Percentiles rank a stretch among this genome's conserved stretches.
These are phyloP conservation scores for Tetrahymena thermophila DNA, from an alignment of 73 alveolate species.

Conservation along the genomic window DNA sequence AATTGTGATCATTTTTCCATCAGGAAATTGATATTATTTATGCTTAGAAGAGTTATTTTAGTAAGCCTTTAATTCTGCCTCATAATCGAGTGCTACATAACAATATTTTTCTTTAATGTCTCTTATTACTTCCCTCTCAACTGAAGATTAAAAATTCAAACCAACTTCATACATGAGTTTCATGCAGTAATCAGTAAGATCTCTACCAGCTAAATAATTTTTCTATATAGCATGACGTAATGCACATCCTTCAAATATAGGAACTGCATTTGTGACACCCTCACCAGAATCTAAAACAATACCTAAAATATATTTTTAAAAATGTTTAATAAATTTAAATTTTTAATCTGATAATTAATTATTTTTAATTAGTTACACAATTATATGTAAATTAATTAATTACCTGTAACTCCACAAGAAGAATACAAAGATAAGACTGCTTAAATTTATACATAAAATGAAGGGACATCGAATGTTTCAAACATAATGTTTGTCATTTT, in stretches of 20 bases:
- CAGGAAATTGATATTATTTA: slow-evolving; percentile 34
- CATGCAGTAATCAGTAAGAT: slow-evolving; percentile 70
- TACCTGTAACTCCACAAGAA: slow-evolving; percentile 85
- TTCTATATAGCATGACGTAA: slow-evolving; percentile 83
- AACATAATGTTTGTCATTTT: slow-evolving; percentile 76
- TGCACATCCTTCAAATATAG: slow-evolving; percentile 83
- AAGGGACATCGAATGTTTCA: slow-evolving; percentile 82
- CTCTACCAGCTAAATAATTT: slow-evolving; percentile 87
- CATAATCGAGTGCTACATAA: slow-evolving; percentile 21
- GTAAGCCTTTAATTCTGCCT: slow-evolving; percentile 6
- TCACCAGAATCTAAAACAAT: slow-evolving; percentile 89
- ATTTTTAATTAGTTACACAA: too few species aligned
- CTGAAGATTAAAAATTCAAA: slow-evolving; percentile 54
- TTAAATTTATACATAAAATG: slow-evolving; percentile 76
- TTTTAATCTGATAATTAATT: too few species aligned
- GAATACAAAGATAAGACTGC: slow-evolving; percentile 82
- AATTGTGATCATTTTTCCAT: slow-evolving; percentile 25
- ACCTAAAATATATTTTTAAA: slow-evolving; percentile 11
- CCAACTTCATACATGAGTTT: slow-evolving; percentile 66
- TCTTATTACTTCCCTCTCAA: slow-evolving; percentile 64
- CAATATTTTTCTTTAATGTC: slow-evolving; percentile 29
- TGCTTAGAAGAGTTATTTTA: slow-evolving; percentile 21
- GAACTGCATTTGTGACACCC: slow-evolving; percentile 81
- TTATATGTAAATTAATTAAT: neutral
- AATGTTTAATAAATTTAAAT: neutral